phyloP scores from a whole-genome alignment of 2,329 filamentous ascomycete species.

The Paecilomyces formosus region DNA sequence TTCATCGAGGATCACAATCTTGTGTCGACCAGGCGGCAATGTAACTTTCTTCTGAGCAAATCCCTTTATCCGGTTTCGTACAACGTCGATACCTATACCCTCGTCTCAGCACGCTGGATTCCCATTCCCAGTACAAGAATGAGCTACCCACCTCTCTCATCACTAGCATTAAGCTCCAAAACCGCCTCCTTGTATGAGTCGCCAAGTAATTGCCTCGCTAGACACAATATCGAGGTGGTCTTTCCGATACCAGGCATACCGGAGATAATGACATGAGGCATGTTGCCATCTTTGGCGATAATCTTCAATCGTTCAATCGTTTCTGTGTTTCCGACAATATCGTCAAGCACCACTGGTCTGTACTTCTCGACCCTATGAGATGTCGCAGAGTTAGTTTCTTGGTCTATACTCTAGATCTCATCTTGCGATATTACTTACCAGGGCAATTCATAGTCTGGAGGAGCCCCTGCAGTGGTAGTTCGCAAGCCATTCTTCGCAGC shows the following conservation, averaged over 20 bases:
- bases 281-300: conserved; percentile 96
- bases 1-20: conserved; percentile 95
- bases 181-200: conserved; percentile 97
- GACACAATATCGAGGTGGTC: conserved; percentile 88
- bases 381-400: not conserved
- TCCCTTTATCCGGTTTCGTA: conserved; percentile 93
- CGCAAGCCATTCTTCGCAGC: conserved; percentile 35
- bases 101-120: not conserved
- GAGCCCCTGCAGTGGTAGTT: conserved; percentile 31
- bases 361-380: conserved; percentile 92
- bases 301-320: conserved; percentile 97
- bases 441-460: conserved; percentile 41
- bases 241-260: conserved; percentile 99
- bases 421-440: conserved; percentile 26
- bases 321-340: conserved; percentile 95
- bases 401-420: not conserved
- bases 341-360: conserved; percentile 86
- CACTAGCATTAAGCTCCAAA: conserved; percentile 89
- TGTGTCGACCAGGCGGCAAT: conserved; percentile 80
- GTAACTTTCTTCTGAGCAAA: conserved; percentile 99
- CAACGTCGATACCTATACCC: conserved; percentile 79
- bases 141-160: conserved; percentile 64
- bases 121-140: not conserved
- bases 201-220: conserved; percentile 84
- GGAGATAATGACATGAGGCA: conserved; percentile 99